Evolutionary conservation across 2,329 filamentous ascomycete genomes (phyloP), one percentile per base, ranked within the genome.

Genomic region (Paramyrothecium roridum): DNA sequence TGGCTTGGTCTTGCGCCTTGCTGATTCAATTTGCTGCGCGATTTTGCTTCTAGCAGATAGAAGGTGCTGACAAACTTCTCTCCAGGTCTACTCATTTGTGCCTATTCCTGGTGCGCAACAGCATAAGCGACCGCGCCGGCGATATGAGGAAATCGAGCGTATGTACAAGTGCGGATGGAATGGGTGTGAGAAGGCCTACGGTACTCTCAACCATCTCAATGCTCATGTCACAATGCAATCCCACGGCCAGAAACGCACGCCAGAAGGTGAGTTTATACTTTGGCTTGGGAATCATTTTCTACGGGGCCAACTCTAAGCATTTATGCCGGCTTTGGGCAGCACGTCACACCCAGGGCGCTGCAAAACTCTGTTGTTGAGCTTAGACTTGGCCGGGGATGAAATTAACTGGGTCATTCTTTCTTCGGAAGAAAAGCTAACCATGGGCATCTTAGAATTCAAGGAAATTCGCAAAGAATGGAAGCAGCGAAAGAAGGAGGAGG

Each of bases 81-180:
- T 77, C n/a, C 82, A 97, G 83, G 93, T 99, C 45, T 98, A 98
- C 72, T 97, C 93, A 0, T 98, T 99, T 68, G 95, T 98, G 33
- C 93, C 95, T 0, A 98, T 98, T 66, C 95, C 95, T 2, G 95
- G 95, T 60, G 91, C 93, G 13, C 93, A 97, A 70, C 95, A 99
- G 71, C 93, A 98, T 73, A 99, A 99, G 79, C 86, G 95, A 56
- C 95, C 95, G 13, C 85, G 95, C 61, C 83, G 95, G 66, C 86
- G 95, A 53, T 99, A 97, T 67, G 95, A 99, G 74, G 95, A 99
- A 72, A 99, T 99, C 65, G 95, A 99, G 78, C 88, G 95, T 69
- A 98, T 99, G 95, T 98, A 99, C 80, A 98, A 98, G 75, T 99
- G 95, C 69, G 95, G 93, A 23, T 98, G 92, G 91, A 93, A 97